phyloP scores from a whole-genome alignment of 257 asterid species.

The Solanum sitiens region DNA sequence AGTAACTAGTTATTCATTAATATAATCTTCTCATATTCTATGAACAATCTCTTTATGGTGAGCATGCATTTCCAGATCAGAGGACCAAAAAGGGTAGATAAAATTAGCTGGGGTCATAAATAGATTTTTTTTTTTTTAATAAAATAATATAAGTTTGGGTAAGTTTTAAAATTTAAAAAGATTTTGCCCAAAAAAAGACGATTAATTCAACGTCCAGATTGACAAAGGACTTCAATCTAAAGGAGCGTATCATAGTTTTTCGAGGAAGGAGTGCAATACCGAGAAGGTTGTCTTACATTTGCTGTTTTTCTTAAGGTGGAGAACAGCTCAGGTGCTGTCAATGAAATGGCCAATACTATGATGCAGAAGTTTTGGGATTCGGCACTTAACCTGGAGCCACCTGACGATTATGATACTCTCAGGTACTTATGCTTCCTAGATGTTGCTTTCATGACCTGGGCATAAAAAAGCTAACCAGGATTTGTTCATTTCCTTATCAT shows the following conservation, averaged over 20 bases:
- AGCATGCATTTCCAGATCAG: neutral
- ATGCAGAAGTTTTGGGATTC: constrained; percentile 99
- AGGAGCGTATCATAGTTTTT: neutral
- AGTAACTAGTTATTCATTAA: neutral
- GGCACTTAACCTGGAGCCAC: constrained; percentile 70
- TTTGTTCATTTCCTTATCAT: constrained; percentile 3
- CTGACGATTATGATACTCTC: constrained; percentile 73
- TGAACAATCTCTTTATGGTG: neutral
- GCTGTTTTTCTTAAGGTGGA: constrained; percentile 49
- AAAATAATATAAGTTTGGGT: neutral
- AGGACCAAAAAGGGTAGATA: neutral
- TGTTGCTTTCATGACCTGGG: neutral
- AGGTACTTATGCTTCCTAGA: constrained; percentile 32
- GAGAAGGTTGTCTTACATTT: neutral
- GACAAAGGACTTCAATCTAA: neutral
- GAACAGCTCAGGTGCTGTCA: constrained; percentile 58
- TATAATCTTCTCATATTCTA: neutral
- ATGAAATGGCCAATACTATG: constrained; percentile 64
- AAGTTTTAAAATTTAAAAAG: neutral
- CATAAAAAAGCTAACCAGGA: neutral
- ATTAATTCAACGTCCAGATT: neutral
- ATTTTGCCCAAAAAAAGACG: neutral
- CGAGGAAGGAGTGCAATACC: neutral
- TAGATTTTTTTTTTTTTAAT: too few relatives aligned
- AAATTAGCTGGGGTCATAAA: neutral